These are phyloP conservation scores for Kwoniella bestiolae DNA, from an alignment of 768 basidiomycete genomes.

Conservation along the genomic window DNA sequence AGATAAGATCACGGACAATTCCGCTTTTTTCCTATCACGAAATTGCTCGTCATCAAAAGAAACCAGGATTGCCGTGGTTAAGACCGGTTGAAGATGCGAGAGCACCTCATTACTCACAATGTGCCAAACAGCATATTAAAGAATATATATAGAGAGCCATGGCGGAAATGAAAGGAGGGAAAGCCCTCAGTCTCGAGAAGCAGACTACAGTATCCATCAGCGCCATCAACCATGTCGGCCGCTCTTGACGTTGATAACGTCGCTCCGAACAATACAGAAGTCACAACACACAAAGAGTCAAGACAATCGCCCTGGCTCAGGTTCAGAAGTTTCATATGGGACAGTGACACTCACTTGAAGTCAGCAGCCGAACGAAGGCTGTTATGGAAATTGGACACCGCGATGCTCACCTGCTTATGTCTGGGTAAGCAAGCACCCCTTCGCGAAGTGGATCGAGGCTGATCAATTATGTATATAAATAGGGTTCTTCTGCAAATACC, in stretches of 20 bases:
- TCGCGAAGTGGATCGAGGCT: too few relatives aligned
- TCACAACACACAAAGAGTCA: background rate
- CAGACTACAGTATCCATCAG: background rate
- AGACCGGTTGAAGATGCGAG: conserved; percentile 3
- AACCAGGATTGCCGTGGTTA: background rate
- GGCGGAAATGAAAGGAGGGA: too few relatives aligned
- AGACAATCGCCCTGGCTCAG: conserved; percentile 2
- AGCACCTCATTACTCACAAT: background rate
- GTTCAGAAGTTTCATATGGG: conserved; percentile 20
- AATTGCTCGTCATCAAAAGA: background rate
- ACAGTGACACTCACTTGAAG: conserved; percentile 6
- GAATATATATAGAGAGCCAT: too few relatives aligned
- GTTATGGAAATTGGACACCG: conserved; percentile 1
- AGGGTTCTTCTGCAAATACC: conserved; percentile 10
- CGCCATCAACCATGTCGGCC: background rate
- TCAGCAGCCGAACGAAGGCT: background rate
- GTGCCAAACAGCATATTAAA: too few relatives aligned
- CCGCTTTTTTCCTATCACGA: conserved; percentile 7
- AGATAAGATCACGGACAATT: background rate
- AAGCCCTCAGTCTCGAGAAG: too few relatives aligned
- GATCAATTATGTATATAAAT: too few relatives aligned
- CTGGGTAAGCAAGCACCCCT: background rate
- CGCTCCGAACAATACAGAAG: background rate
- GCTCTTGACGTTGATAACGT: conserved; percentile 10
- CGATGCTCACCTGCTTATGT: background rate